A percentile compares a stretch with the other conserved stretches of the same genome.
Evolutionary conservation across 176 grass and related monocot species (phyloP).

Genomic region (Alopecurus myosuroides): DNA sequence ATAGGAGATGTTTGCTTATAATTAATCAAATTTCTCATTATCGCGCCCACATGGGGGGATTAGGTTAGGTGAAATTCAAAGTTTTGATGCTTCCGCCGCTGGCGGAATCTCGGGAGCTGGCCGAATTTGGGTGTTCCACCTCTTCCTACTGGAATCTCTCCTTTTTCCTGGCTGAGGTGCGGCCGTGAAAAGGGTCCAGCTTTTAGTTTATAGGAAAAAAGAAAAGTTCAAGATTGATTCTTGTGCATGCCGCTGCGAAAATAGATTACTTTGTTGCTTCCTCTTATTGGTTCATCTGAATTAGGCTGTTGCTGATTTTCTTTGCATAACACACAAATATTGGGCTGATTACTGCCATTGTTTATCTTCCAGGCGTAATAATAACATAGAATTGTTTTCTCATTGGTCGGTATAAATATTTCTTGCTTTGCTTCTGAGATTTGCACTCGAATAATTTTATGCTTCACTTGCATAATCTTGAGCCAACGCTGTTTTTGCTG

Average conservation of each 20-base stretch:
- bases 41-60: background rate
- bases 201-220: too few species aligned
- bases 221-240: slow-evolving; percentile 24
- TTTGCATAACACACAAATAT: background rate
- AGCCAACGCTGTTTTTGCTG: too few species aligned
- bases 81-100: slow-evolving; percentile 24
- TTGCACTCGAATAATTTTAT: background rate
- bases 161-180: background rate
- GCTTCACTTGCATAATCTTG: background rate
- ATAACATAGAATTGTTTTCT: background rate
- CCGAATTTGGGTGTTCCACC: background rate
- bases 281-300: slow-evolving; percentile 12
- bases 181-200: background rate
- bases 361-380: background rate
- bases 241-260: slow-evolving; percentile 9
- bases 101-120: slow-evolving; percentile 30
- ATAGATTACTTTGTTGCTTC: background rate
- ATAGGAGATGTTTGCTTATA: background rate
- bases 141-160: slow-evolving; percentile 27
- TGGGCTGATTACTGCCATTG: background rate
- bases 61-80: slow-evolving; percentile 9
- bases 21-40: slow-evolving; percentile 7
- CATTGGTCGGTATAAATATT: background rate
- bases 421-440: background rate
- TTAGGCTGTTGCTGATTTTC: slow-evolving; percentile 2